Conservation (phyloP, 352 stramenopile genomes). For the Pythium plurisporium region DNA sequence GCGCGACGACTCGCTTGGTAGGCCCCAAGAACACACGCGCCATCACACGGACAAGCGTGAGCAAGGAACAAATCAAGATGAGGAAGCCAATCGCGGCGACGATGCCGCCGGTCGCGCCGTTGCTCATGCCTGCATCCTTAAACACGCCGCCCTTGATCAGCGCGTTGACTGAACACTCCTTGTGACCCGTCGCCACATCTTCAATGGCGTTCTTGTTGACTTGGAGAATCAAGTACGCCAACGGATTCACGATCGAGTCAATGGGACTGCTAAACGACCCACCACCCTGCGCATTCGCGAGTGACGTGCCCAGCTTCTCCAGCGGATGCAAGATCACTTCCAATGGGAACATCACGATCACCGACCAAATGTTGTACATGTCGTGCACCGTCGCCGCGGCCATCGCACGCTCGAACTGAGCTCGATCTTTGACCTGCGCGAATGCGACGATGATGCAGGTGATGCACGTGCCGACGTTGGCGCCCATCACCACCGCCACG, state of each 20-base stretch:
- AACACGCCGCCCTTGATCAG: conserved; percentile 45
- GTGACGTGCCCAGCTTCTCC: conserved; percentile 21
- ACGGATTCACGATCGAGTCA: conserved; percentile 22
- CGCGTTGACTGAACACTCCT: conserved; percentile 8
- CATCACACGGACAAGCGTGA: conserved; percentile 26
- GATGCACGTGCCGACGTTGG: conserved; percentile 45
- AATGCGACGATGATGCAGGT: conserved; percentile 15
- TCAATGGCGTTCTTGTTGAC: conserved; percentile 18
- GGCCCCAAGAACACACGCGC: conserved; percentile 68
- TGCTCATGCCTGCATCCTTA: conserved; percentile 26
- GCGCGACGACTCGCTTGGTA: conserved; percentile 82
- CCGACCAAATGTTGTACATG: conserved; percentile 16
- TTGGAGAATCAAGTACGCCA: conserved; percentile 1
- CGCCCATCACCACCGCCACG: conserved; percentile 81
- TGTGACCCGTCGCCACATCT: conserved; percentile 8
- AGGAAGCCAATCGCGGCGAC: conserved; percentile 40
- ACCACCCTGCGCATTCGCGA: conserved; percentile 4
- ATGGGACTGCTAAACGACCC: conserved; percentile 19
- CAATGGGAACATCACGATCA: conserved; percentile 17
- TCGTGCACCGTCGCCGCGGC: conserved; percentile 16
- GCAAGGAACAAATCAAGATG: conserved; percentile 44
- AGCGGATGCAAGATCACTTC: conserved; percentile 36
- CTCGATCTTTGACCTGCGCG: conserved; percentile 8
- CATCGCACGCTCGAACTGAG: conserved; percentile 32
- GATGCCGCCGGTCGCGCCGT: conserved; percentile 44